These are phyloP conservation scores for Echeveria elegans DNA, from an alignment of 164 flowering plant genomes.

Conservation along the genomic window DNA sequence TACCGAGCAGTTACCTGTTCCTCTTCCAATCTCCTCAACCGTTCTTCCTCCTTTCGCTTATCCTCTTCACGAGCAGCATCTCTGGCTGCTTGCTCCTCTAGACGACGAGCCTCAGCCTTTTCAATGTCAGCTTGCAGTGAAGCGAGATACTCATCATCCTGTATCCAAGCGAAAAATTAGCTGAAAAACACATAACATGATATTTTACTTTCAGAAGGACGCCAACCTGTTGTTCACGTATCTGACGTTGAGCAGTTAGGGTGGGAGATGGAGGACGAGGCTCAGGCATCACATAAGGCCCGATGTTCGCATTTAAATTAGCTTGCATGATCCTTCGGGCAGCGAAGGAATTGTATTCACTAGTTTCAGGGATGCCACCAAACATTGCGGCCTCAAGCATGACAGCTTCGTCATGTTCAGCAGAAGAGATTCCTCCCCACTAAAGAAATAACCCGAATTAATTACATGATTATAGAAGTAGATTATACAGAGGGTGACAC, in stretches of 20 bases:
- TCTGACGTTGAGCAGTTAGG: conserved; percentile 72
- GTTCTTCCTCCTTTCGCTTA: conserved; percentile 53
- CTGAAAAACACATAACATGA: neutral
- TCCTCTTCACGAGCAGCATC: conserved; percentile 68
- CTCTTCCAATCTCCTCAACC: conserved; percentile 54
- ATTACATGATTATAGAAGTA: neutral
- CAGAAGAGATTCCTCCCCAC: conserved; percentile 98
- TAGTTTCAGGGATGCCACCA: conserved; percentile 80
- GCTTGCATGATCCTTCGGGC: conserved; percentile 41
- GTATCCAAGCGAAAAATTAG: conserved; percentile 7
- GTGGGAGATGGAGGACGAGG: conserved; percentile 91
- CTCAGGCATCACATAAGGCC: conserved; percentile 23
- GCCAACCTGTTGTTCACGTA: conserved; percentile 89
- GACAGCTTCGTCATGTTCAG: conserved; percentile 97
- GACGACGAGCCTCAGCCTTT: conserved; percentile 61
- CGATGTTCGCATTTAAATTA: conserved; percentile 18
- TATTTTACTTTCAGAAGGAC: neutral
- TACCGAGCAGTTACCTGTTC: conserved; percentile 58
- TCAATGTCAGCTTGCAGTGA: conserved; percentile 88
- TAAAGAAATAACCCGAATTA: conserved; percentile 12
- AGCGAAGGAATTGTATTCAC: conserved; percentile 47
- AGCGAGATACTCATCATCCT: conserved; percentile 96
- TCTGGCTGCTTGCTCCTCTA: conserved; percentile 45
- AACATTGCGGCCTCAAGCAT: conserved; percentile 99
- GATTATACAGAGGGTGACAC: neutral